phyloP scores from a whole-genome alignment of 306 rosid genomes.

The Trichosanthes truncata region DNA sequence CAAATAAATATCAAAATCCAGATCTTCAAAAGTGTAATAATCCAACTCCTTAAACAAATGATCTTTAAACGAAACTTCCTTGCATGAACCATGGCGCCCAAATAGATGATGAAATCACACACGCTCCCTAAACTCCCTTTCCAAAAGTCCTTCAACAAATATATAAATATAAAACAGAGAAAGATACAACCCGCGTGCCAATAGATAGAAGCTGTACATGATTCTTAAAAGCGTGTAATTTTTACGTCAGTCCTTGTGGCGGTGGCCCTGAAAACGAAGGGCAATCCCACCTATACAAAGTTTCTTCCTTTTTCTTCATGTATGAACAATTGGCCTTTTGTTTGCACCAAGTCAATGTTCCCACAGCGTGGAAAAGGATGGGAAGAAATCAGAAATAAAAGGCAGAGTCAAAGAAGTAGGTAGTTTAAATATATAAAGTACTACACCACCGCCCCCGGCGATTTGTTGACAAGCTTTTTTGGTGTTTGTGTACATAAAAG shows the following conservation, averaged over 20 bases:
- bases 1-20: background rate
- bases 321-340: background rate
- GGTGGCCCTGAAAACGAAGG: constrained; percentile 6
- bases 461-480: background rate
- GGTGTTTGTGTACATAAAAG: background rate
- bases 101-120: background rate
- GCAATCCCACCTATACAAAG: background rate
- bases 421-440: background rate
- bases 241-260: background rate
- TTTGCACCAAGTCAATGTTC: background rate
- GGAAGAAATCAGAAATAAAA: background rate
- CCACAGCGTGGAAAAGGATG: background rate
- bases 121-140: background rate
- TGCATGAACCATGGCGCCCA: background rate
- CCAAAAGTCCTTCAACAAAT: background rate
- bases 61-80: background rate
- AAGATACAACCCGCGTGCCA: background rate
- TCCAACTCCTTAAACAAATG: background rate
- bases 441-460: background rate
- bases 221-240: background rate
- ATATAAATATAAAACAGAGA: background rate
- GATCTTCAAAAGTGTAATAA: background rate
- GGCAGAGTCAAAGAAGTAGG: background rate
- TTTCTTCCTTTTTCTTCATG: background rate
- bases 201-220: background rate